phyloP scores from a whole-genome alignment of 495 filamentous ascomycete species.

The Barbatosphaeria neglecta region DNA sequence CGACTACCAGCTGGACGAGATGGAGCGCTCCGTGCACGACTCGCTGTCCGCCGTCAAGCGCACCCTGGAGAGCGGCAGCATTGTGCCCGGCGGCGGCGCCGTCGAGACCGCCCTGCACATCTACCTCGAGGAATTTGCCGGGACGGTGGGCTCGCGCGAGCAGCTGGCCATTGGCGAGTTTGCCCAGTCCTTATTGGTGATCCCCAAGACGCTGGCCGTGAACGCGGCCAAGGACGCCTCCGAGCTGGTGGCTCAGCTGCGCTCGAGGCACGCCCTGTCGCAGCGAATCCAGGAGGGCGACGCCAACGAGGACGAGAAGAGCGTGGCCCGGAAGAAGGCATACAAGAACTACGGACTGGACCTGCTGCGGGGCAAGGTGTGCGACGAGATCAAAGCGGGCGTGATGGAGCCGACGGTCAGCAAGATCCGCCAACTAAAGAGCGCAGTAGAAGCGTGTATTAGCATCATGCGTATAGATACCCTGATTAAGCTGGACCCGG shows the following conservation, averaged over 20 bases:
- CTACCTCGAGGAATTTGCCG: conserved; percentile 98
- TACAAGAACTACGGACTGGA: conserved; percentile 98
- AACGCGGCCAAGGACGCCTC: conserved; percentile 95
- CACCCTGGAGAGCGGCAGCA: conserved; percentile 90
- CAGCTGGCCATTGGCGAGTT: conserved; percentile 98
- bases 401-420: conserved; percentile 96
- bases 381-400: conserved; percentile 87
- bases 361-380: conserved; percentile 77
- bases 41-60: conserved; percentile 94
- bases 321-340: conserved; percentile 79
- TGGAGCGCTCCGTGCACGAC: conserved; percentile 97
- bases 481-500: conserved; percentile 94
- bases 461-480: conserved; percentile 99
- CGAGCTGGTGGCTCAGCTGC: conserved; percentile 89
- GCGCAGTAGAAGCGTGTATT: conserved; percentile 96
- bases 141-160: conserved; percentile 92
- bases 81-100: conserved; percentile 91
- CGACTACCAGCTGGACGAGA: conserved; percentile 95
- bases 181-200: conserved; percentile 81
- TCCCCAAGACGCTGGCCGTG: conserved; percentile 92
- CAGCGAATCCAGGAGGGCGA: conserved; percentile 79
- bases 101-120: conserved; percentile 99
- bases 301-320: conserved; percentile 75
- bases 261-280: conserved; percentile 85
- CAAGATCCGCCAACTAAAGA: conserved; percentile 97